A percentile compares a stretch with the other conserved stretches of the same genome.
Conservation (phyloP, 495 filamentous ascomycete genomes). For the Daldinia caldariorum region DNA sequence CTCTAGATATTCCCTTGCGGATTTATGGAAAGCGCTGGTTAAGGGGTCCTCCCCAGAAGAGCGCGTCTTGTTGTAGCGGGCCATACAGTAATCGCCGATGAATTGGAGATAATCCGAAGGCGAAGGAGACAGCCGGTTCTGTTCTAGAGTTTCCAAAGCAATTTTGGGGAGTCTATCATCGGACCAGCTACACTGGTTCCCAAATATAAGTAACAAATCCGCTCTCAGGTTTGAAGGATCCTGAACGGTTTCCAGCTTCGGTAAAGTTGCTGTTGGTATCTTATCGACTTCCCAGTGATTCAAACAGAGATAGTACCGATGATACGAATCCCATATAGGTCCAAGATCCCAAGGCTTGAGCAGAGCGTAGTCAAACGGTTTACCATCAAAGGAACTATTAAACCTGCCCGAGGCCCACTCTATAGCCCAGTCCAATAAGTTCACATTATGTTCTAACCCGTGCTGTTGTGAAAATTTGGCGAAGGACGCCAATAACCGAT, state of each 20-base stretch:
- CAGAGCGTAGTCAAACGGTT: conserved; percentile 47
- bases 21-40: conserved; percentile 36
- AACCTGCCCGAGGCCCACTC: conserved; percentile 41
- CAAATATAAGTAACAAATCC: conserved; percentile 45
- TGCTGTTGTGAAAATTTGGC: conserved; percentile 41
- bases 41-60: conserved; percentile 21
- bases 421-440: conserved; percentile 43
- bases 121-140: conserved; percentile 33
- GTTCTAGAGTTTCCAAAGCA: conserved; percentile 34
- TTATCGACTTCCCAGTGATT: conserved; percentile 43
- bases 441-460: conserved; percentile 38
- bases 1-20: conserved; percentile 42
- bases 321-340: conserved; percentile 42
- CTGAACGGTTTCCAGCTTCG: conserved; percentile 31
- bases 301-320: conserved; percentile 45
- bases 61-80: conserved; percentile 34
- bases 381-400: conserved; percentile 45
- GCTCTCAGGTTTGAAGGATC: conserved; percentile 44
- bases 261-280: conserved; percentile 42
- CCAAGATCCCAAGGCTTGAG: conserved; percentile 47
- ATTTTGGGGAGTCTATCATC: conserved; percentile 44
- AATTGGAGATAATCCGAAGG: conserved; percentile 45
- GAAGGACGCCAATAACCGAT: conserved; percentile 39
- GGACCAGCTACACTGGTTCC: conserved; percentile 43
- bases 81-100: conserved; percentile 42